Conservation (phyloP, 2,329 filamentous ascomycete species). For the Ophiocordyceps sinensis region DNA sequence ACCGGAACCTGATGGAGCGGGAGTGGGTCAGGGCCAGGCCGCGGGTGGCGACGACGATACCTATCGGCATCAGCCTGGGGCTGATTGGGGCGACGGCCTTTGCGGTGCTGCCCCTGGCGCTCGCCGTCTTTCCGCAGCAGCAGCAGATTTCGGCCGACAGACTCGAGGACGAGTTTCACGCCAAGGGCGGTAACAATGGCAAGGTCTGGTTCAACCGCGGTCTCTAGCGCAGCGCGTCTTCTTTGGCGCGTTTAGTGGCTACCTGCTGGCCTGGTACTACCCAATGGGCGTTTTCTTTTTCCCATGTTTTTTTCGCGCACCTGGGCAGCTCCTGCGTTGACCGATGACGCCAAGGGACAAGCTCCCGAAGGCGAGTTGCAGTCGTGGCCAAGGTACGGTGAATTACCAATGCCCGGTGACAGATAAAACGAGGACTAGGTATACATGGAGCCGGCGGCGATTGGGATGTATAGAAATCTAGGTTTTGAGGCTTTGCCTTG, state of each 20-base stretch:
- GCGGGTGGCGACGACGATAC: constrained; percentile 36
- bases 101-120: constrained; percentile 74
- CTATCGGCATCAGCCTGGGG: constrained; percentile 71
- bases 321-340: no score
- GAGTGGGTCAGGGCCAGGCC: constrained; percentile 71
- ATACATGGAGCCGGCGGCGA: no score
- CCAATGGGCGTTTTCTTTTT: no score
- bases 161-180: constrained; percentile 79
- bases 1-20: constrained; percentile 34
- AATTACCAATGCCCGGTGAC: no score
- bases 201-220: constrained; percentile 95
- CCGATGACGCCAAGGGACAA: no score
- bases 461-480: no score
- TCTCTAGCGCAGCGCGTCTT: constrained; percentile 39
- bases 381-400: no score
- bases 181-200: constrained; percentile 60
- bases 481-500: no score
- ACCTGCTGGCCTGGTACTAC: no score
- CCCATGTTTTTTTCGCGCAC: no score
- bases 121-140: constrained; percentile 85
- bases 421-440: no score
- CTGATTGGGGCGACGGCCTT: constrained; percentile 79
- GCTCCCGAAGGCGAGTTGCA: no score
- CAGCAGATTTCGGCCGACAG: constrained; percentile 63
- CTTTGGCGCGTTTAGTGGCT: neutral